These are phyloP conservation scores for Theileria sp. DNA, from an alignment of 169 alveolate species.

Conservation along the genomic window DNA sequence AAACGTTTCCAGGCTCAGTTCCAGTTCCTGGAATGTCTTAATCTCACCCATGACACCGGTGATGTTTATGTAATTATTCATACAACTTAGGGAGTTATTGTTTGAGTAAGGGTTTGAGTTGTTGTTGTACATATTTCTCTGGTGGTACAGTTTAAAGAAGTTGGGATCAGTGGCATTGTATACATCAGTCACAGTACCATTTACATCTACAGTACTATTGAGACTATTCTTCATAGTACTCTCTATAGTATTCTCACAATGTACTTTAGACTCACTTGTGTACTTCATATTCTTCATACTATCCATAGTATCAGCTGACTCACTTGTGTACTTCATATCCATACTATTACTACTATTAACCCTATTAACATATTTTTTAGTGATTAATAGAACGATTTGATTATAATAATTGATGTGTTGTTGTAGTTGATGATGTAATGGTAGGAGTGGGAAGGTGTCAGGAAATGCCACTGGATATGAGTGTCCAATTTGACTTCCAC, in stretches of 20 bases:
- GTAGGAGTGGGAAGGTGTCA: constrained; percentile 61
- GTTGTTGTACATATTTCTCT: background rate
- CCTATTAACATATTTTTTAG: constrained; percentile 23
- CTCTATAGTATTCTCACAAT: too few relatives aligned
- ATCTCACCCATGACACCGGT: background rate
- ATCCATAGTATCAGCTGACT: too few relatives aligned
- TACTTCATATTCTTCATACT: too few relatives aligned
- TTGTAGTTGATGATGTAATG: background rate
- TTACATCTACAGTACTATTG: too few relatives aligned
- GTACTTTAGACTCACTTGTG: too few relatives aligned
- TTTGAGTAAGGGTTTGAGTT: too few relatives aligned
- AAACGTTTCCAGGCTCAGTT: background rate
- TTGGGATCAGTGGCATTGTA: too few relatives aligned
- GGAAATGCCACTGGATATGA: constrained; percentile 33
- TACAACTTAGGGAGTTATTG: too few relatives aligned
- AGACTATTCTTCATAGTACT: too few relatives aligned
- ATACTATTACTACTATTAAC: too few relatives aligned
- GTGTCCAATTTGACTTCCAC: background rate
- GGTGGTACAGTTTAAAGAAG: background rate
- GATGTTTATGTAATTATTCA: background rate
- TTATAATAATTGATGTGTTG: constrained; percentile 35
- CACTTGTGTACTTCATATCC: too few relatives aligned
- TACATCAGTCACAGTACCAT: too few relatives aligned
- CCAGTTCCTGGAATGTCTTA: background rate
- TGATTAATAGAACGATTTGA: constrained; percentile 5